A percentile compares a stretch with the other conserved stretches of the same genome.
These are phyloP conservation scores for Ammopiptanthus mongolicus DNA, from an alignment of 306 rosid species.

Conservation along the genomic window DNA sequence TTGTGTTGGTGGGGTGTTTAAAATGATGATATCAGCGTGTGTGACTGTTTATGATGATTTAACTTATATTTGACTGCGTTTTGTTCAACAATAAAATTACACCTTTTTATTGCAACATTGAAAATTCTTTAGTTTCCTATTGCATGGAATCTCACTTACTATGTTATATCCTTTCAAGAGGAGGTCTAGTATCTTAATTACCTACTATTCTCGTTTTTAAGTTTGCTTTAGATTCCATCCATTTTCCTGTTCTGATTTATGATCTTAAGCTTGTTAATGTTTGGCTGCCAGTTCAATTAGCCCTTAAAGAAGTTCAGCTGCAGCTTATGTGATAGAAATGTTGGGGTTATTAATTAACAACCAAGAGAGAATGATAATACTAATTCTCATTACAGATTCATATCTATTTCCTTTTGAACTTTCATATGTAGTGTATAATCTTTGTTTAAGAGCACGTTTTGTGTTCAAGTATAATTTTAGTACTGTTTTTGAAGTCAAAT, in stretches of 20 bases:
- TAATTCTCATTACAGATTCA: neutral
- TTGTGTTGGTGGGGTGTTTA: slow-evolving; percentile 14
- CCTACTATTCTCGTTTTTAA: neutral
- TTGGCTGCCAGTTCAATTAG: neutral
- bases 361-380: neutral
- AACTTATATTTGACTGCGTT: slow-evolving; percentile 4
- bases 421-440: neutral
- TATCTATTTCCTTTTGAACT: neutral
- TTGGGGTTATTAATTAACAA: neutral
- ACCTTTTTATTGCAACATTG: neutral
- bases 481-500: slow-evolving; percentile 1
- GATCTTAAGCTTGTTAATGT: neutral
- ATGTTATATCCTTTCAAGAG: neutral
- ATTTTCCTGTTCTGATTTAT: slow-evolving; percentile 15
- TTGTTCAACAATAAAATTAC: neutral
- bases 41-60: slow-evolving; percentile 12
- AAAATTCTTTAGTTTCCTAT: slow-evolving; percentile 3
- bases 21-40: neutral
- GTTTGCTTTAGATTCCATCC: slow-evolving; percentile 1
- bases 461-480: neutral
- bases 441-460: neutral
- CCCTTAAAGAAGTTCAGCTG: neutral
- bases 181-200: neutral
- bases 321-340: neutral
- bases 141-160: slow-evolving; percentile 15